A percentile compares a stretch with the other conserved stretches of the same genome.
phyloP scores from a whole-genome alignment of 2,329 filamentous ascomycete genomes.

The Xylariaceae sp. region DNA sequence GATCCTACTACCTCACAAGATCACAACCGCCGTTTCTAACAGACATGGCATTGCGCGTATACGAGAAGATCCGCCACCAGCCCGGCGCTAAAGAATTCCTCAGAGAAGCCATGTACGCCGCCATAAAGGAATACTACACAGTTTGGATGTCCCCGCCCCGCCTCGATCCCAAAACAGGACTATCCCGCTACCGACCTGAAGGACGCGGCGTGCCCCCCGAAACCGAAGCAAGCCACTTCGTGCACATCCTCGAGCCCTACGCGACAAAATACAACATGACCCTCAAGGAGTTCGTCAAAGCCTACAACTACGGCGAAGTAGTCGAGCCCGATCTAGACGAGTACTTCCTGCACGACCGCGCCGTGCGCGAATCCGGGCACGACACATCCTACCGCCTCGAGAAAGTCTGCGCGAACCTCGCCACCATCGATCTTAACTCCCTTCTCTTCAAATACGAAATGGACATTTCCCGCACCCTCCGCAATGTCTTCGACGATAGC shows the following conservation, averaged over 20 bases:
- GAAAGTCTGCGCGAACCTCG: constrained; percentile 77
- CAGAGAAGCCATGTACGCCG: constrained; percentile 71
- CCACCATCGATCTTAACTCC: constrained; percentile 91
- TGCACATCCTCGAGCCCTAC: constrained; percentile 76
- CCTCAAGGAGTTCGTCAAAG: constrained; percentile 78
- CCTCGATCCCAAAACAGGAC: constrained; percentile 67
- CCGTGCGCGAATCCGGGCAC: constrained; percentile 92
- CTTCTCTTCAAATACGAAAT: constrained; percentile 95
- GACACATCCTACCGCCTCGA: constrained; percentile 95
- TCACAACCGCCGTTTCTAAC: constrained; percentile 96
- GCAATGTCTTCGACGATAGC: constrained; percentile 75
- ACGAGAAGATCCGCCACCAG: constrained; percentile 87
- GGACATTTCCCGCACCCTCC: constrained; percentile 84
- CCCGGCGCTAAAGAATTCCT: constrained; percentile 77
- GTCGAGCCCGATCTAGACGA: constrained; percentile 84
- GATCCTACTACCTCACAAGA: constrained; percentile 89
- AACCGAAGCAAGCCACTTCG: constrained; percentile 82
- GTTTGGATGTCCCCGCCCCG: constrained; percentile 81
- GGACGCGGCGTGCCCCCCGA: constrained; percentile 85
- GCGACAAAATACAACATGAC: constrained; percentile 76
- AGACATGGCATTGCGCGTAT: constrained; percentile 92
- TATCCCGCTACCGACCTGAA: constrained; percentile 80
- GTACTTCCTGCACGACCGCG: constrained; percentile 94
- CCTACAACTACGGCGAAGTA: constrained; percentile 76
- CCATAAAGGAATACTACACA: constrained; percentile 93